Base-by-base conservation (phyloP, 306 rosid genomes). In the Pyrus betulifolia region DNA sequence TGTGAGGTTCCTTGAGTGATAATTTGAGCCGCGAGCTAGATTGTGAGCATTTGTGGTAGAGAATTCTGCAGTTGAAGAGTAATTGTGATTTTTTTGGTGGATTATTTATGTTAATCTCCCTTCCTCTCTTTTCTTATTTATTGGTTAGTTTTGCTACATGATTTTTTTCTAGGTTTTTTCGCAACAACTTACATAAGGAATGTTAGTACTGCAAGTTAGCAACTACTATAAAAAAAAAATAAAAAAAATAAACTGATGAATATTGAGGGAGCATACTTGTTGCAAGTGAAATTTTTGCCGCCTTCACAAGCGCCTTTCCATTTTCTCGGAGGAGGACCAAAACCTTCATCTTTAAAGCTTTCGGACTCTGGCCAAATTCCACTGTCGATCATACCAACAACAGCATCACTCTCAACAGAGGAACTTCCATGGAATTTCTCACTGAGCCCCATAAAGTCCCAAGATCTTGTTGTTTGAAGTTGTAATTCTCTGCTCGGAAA, bases 381-480 rank as follows among this genome's bases (percentile, higher is more conserved):
- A 4, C 49, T 45, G 57, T 83, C 82, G 0, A 80, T 5, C 8
- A 83, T 71, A 45, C 74, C 86, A 28, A 83, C 49, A 19, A 83
- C 54, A 10, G 25, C 11, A 23, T 83, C 61, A 28, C 76, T 79
- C 49, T 79, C 81, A 18, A 22, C 81, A 1, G 70, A 2, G 1
- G 54, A 28, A 28, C 15, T 72, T 33, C 79, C 33, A 2, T 13
- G 14, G 2, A 57, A 19, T 33, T 35, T 44, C 67, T 63, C 28
- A 5, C 45, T 1, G 21, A 83, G 49, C 2, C 75, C 81, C 79
- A 83, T 75, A 75, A 79, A 83, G 18, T 83, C 86, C 86, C 83
- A 82, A 11, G 83, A 74, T 11, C 78, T 70, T 30, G 55, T 70
- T 11, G 81, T 78, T 25, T 78, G 76, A 21, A 23, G 67, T 10